These are phyloP conservation scores for Acanthamoeba sp. DNA, from an alignment of 208 protist species.

Conservation along the genomic window DNA sequence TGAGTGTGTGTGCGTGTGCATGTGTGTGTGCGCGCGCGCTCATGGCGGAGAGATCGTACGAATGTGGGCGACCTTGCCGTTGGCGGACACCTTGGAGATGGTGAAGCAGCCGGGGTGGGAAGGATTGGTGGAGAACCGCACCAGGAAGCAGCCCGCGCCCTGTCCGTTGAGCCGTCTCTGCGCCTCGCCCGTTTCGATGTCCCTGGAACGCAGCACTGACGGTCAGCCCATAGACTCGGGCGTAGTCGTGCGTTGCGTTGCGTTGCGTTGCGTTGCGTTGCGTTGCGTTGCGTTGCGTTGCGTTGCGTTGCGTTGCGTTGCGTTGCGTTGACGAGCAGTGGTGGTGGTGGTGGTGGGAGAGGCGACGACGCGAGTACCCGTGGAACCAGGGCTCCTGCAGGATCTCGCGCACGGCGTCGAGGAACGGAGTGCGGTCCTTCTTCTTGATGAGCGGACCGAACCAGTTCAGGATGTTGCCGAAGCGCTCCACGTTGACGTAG, in stretches of 20 bases:
- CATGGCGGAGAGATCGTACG: not conserved
- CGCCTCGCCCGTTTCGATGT: slow-evolving; percentile 46
- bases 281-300: no score
- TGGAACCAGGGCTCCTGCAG: not conserved
- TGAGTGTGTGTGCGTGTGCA: not conserved
- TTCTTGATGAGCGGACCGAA: slow-evolving; percentile 79
- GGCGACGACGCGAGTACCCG: no score
- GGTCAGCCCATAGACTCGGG: no score
- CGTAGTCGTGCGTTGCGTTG: no score
- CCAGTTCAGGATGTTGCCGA: slow-evolving; percentile 82
- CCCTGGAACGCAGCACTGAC: no score
- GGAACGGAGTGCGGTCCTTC: not conserved
- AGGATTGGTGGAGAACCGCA: slow-evolving; percentile 20
- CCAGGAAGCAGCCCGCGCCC: slow-evolving; percentile 12
- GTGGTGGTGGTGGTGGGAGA: no score
- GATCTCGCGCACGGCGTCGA: slow-evolving; percentile 15
- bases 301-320: no score
- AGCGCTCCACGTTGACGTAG: slow-evolving; percentile 78
- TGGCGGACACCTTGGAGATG: slow-evolving; percentile 35
- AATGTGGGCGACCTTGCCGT: slow-evolving; percentile 5
- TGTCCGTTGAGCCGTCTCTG: slow-evolving; percentile 36
- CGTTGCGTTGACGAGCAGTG: no score
- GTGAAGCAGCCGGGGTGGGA: slow-evolving; percentile 42
- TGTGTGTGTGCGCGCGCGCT: not conserved
- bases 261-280: no score